Base-by-base conservation (phyloP, 228 moss, liverwort and hornwort species). In the Sphagnum magellanicum region DNA sequence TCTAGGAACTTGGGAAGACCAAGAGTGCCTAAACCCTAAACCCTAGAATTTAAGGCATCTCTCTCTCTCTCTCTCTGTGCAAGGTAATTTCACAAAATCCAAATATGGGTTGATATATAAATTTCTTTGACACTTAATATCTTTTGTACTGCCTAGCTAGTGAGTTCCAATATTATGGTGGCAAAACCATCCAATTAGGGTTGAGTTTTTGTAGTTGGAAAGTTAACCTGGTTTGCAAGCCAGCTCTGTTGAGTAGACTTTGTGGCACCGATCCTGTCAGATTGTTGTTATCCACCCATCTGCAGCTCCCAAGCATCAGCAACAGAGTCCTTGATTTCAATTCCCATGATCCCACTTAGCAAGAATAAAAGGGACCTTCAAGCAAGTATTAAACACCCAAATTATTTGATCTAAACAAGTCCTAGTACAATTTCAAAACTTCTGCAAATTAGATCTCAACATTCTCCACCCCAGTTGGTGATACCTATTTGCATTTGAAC, bases 241-340 rank as follows among this genome's bases (percentile, higher is more conserved):
- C 78, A 59, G 55, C 48, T 52, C 67, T 84, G 12, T 76, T 13
- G 51, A 84, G 74, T 60, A 84, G 76, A 67, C 72, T 71, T 46
- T 5, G 9, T 50, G 85, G 85, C 46, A 85, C 81, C 14, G 76
- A 64, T 48, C 85, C 85, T 0, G 62, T 66, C 11, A 85, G 73
- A 52, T 76, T 66, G 46, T 85, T 85, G 60, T 85, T 75, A 11
- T 67, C 70, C 74, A 85, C 67, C 61, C 74, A 79, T 68, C 83
- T 83, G 59, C 17, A 66, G 32, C 51, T 63, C 15, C 66, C 59
- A 59, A 15, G 59, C 59, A 15, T 59, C 59, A 11, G 12, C 59
- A 59, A 11, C 15, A 11, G 15, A 15, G 15, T 11, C 59, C 12
- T 11, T 15, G 59, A 59, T 15, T 11, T 15, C 11, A 11, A 59